Evolutionary conservation across 2,329 filamentous ascomycete species (phyloP).

Genomic region (Setomelanomma holmii): DNA sequence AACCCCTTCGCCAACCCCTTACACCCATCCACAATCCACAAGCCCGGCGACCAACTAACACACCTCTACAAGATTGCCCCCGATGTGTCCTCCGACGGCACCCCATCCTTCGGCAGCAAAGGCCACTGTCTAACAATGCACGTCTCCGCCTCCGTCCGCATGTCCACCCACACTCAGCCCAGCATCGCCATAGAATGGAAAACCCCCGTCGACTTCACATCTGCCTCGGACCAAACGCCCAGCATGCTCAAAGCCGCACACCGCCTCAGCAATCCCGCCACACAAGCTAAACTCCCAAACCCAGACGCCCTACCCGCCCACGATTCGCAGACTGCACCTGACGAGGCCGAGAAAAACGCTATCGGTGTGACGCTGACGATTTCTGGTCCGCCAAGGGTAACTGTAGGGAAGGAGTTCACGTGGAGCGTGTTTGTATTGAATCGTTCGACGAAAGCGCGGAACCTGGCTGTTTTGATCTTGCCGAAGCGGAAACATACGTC

Average conservation of each 20-base stretch:
- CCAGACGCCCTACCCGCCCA: conserved; percentile 37
- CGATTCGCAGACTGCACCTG: conserved; percentile 28
- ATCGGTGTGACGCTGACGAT: conserved; percentile 80
- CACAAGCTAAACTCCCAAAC: conserved; percentile 28
- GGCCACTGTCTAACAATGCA: conserved; percentile 61
- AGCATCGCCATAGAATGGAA: conserved; percentile 70
- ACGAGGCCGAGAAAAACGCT: conserved; percentile 50
- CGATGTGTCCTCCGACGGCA: conserved; percentile 52
- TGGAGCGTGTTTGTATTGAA: conserved; percentile 82
- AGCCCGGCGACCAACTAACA: conserved; percentile 76
- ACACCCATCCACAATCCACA: conserved; percentile 65
- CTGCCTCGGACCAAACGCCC: conserved; percentile 45
- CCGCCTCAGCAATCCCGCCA: conserved; percentile 34
- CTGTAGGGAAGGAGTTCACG: conserved; percentile 70
- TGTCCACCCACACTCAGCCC: conserved; percentile 65
- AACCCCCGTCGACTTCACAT: conserved; percentile 72
- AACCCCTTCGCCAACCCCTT: conserved; percentile 57
- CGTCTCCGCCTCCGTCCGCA: conserved; percentile 66
- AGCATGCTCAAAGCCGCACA: conserved; percentile 45
- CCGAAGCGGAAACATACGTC: conserved; percentile 66
- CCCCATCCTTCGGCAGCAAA: conserved; percentile 53
- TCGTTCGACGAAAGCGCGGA: conserved; percentile 66
- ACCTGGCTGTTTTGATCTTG: conserved; percentile 73
- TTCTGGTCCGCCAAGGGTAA: conserved; percentile 66
- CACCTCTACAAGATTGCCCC: conserved; percentile 72